Conservation (phyloP, 1,139 yeast species). For the Debaryomyces sp. region DNA sequence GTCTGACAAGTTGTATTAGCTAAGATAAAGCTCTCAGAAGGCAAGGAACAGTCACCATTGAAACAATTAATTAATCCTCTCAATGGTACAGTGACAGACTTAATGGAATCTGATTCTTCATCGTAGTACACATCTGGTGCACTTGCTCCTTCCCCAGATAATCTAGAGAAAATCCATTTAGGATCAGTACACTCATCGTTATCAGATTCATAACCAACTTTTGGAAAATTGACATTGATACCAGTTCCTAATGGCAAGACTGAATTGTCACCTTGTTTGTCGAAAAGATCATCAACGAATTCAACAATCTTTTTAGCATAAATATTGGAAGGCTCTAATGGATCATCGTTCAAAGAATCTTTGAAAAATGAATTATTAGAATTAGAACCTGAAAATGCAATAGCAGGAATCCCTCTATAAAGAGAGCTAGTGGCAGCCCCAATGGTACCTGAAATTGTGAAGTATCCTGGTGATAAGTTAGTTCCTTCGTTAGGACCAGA, state of each 20-base stretch:
- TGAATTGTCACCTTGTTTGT: constrained; percentile 20
- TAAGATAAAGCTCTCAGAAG: constrained; percentile 34
- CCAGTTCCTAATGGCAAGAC: constrained; percentile 49
- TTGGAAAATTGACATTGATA: constrained; percentile 51
- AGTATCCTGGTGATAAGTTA: constrained; percentile 43
- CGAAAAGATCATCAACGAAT: constrained; percentile 40
- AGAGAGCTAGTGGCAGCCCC: constrained; percentile 49
- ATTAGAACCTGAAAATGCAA: constrained; percentile 37
- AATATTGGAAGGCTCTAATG: constrained; percentile 39
- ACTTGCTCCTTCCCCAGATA: constrained; percentile 39
- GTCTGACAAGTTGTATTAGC: constrained; percentile 30
- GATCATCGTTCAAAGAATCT: constrained; percentile 35
- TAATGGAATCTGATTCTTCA: constrained; percentile 13
- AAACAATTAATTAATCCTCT: constrained; percentile 28
- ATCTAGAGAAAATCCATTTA: constrained; percentile 38
- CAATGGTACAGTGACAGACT: constrained; percentile 11
- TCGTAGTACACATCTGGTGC: constrained; percentile 32
- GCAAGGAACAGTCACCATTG: constrained; percentile 41
- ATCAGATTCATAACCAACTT: constrained; percentile 37
- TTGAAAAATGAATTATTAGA: constrained; percentile 45
- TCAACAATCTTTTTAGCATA: constrained; percentile 42
- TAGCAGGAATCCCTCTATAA: constrained; percentile 45
- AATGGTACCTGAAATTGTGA: constrained; percentile 47
- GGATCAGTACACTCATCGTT: constrained; percentile 39
- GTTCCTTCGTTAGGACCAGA: constrained; percentile 52